These are phyloP conservation scores for Alternaria brassicicola DNA, from an alignment of 2,329 filamentous ascomycete genomes.

Conservation along the genomic window DNA sequence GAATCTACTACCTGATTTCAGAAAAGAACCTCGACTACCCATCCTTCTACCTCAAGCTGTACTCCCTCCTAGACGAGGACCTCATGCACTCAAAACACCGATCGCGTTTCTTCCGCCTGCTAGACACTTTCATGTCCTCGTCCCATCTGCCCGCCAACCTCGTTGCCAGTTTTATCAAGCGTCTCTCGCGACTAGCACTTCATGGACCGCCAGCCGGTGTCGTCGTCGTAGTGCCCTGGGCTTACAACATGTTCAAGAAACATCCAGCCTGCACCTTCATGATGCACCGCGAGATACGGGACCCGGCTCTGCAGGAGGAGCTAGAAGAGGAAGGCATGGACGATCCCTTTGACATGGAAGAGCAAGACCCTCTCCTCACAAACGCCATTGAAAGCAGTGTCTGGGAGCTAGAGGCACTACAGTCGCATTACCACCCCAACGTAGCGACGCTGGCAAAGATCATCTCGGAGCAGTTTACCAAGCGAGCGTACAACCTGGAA, in stretches of 20 bases:
- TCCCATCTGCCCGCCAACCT: slow-evolving; percentile 90
- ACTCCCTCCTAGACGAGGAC: slow-evolving; percentile 84
- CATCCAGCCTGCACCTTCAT: slow-evolving; percentile 95
- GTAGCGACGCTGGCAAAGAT: slow-evolving; percentile 94
- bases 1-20: slow-evolving; percentile 92
- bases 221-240: slow-evolving; percentile 87
- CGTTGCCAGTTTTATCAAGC: slow-evolving; percentile 95
- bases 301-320: slow-evolving; percentile 62
- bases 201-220: slow-evolving; percentile 88
- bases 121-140: slow-evolving; percentile 88
- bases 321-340: slow-evolving; percentile 67
- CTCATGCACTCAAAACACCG: slow-evolving; percentile 93
- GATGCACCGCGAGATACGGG: slow-evolving; percentile 78
- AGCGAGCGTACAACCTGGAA: slow-evolving; percentile 91
- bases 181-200: slow-evolving; percentile 82
- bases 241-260: slow-evolving; percentile 90
- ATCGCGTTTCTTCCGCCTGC: slow-evolving; percentile 87
- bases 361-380: slow-evolving; percentile 83
- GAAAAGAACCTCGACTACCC: slow-evolving; percentile 96
- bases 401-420: slow-evolving; percentile 92
- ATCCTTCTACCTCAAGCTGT: slow-evolving; percentile 90
- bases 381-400: slow-evolving; percentile 88
- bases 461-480: slow-evolving; percentile 95
- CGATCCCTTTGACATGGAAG: slow-evolving; percentile 79
- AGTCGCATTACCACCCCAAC: slow-evolving; percentile 95